Base-by-base conservation (phyloP, 768 basidiomycete genomes). In the Phlebiopsis flavidoalba region DNA sequence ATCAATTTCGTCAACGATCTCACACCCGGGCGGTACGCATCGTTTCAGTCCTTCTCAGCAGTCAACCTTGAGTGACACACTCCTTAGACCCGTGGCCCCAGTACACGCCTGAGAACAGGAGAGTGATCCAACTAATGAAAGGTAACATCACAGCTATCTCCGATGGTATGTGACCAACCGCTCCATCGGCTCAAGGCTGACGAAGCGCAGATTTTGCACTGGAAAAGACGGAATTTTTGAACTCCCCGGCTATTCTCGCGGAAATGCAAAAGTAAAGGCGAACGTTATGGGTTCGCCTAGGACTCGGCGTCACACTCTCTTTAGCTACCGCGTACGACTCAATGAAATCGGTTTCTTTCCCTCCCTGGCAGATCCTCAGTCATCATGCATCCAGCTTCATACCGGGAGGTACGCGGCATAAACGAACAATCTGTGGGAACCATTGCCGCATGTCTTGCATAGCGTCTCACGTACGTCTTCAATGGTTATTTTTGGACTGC, bases 1-100 rank as follows among this genome's bases (percentile, higher is more conserved):
- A 75, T 86, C 71, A 80, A 77, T 54, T 86, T 86, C 63, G 73
- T 84, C 19, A 73, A 78, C 63, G 81, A 85, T 63, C 73, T 85
- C 54, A 75, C 79, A 60, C 85, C 84, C 3, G 26, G 83, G 84
- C 40, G 50, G 84, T 85, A 60, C 24, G 79, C 71, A 19, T 8
- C 17, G 15, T 22, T n/a, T 51, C 19, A 11, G 59, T 24, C 24
- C 45, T 47, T 43, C 22, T 36, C 35, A 7, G 22, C 48, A 40
- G n/a, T 14, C 17, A 15, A 43, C 11, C 47, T 53, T 51, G 35
- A 58, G 21, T 46, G 35, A 49, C 45, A 19, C 7, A 40, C n/a
- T 54, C 81, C 80, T 66, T n/a, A 35, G 47, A 45, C 11, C 40
- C 61, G 14, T 84, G 81, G 83, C 74, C 79, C 0, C 71, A 59